phyloP scores from a whole-genome alignment of 495 filamentous ascomycete genomes.

The Xylaria nigripes region DNA sequence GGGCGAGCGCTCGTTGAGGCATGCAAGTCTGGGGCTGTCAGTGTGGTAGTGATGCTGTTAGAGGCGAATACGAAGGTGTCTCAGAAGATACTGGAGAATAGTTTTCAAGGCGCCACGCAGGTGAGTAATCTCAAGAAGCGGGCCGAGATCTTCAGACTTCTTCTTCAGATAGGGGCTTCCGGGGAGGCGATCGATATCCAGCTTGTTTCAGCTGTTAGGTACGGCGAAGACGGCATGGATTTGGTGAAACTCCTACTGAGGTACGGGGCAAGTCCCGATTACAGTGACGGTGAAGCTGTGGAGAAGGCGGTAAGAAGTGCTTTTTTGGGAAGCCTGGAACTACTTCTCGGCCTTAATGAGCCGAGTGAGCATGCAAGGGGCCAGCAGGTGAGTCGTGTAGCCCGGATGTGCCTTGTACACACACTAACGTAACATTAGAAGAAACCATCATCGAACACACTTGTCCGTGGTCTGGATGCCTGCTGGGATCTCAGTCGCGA shows the following conservation, averaged over 20 bases:
- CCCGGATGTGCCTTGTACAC: background rate
- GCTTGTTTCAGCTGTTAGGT: slow-evolving; percentile 36
- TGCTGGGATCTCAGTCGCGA: slow-evolving; percentile 34
- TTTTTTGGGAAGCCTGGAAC: slow-evolving; percentile 35
- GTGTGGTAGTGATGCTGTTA: slow-evolving; percentile 37
- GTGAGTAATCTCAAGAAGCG: slow-evolving; percentile 32
- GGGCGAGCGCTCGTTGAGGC: slow-evolving; percentile 41
- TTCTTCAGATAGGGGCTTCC: slow-evolving; percentile 32
- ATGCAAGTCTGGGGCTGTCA: slow-evolving; percentile 30
- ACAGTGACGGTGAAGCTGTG: slow-evolving; percentile 39
- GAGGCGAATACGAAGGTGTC: slow-evolving; percentile 22
- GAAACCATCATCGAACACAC: slow-evolving; percentile 30
- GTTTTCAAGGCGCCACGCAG: slow-evolving; percentile 38
- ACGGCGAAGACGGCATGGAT: slow-evolving; percentile 33
- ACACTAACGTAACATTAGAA: slow-evolving; percentile 16
- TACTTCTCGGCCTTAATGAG: slow-evolving; percentile 34
- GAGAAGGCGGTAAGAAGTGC: slow-evolving; percentile 37
- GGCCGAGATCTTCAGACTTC: slow-evolving; percentile 32
- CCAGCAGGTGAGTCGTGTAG: background rate
- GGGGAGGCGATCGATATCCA: slow-evolving; percentile 39
- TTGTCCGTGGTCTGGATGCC: slow-evolving; percentile 37
- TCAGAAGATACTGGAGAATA: slow-evolving; percentile 29
- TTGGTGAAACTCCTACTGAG: slow-evolving; percentile 36
- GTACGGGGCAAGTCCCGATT: slow-evolving; percentile 37
- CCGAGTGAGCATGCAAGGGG: slow-evolving; percentile 13